A percentile compares a stretch with the other conserved stretches of the same genome.
Evolutionary conservation across 2,329 filamentous ascomycete species (phyloP).

Genomic region (Microsporum audouinii): DNA sequence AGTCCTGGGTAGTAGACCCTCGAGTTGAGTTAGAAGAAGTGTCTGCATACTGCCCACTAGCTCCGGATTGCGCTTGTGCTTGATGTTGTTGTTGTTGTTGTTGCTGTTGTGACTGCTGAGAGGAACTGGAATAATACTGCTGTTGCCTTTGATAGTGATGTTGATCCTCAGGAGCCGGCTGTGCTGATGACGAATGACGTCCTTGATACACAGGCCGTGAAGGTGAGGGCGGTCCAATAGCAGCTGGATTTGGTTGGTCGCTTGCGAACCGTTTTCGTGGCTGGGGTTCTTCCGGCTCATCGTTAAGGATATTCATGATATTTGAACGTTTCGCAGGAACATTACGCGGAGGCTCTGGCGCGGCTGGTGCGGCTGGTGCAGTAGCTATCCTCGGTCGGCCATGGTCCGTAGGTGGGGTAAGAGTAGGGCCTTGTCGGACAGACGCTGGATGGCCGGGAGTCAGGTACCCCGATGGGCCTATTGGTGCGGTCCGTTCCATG

Average conservation of each 20-base stretch:
- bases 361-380: conserved; percentile 14
- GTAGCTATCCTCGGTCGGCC: conserved; percentile 29
- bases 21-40: conserved; percentile 3
- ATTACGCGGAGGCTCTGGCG: conserved; percentile 29
- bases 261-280: conserved; percentile 36
- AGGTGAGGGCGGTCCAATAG: conserved; percentile 17
- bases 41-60: conserved; percentile 7
- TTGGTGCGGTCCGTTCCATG: conserved; percentile 3
- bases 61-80: conserved; percentile 17
- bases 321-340: conserved; percentile 40
- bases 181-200: conserved; percentile 19
- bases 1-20: conserved; percentile 24
- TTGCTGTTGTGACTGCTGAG: conserved; percentile 7
- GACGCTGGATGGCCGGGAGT: conserved; percentile 3
- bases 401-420: conserved; percentile 11
- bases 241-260: conserved; percentile 22
- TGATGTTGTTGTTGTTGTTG: conserved; percentile 8
- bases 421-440: conserved; percentile 6
- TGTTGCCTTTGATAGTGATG: conserved; percentile 13
- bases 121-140: conserved; percentile 17
- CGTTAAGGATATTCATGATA: conserved; percentile 40
- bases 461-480: conserved; percentile 6
- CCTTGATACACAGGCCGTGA: conserved; percentile 17
- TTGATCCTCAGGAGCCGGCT: conserved; percentile 8
- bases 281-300: conserved; percentile 37